Percentiles rank a stretch among this genome's conserved stretches.
Evolutionary conservation across 768 basidiomycete species (phyloP).

Genomic region (Symmetrospora coprosmae): DNA sequence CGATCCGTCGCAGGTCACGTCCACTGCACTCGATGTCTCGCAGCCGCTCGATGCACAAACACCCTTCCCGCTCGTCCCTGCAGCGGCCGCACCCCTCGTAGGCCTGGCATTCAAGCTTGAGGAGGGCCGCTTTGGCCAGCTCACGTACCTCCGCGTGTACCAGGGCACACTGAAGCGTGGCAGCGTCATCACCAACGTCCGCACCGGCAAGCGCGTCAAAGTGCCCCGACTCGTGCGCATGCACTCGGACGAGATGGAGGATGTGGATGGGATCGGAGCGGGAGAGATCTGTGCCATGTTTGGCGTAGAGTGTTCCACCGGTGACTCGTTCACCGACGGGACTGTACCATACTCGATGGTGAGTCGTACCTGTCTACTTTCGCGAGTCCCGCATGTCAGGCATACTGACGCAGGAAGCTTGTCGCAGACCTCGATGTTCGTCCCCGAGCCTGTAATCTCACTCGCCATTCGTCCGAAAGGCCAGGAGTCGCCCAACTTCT

Average conservation of each 20-base stretch:
- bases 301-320: conserved; percentile 92
- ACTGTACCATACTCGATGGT: conserved; percentile 86
- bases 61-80: conserved; percentile 62
- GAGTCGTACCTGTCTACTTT: conserved; percentile 30
- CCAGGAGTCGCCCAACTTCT: conserved; percentile 88
- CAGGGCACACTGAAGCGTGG: conserved; percentile 84
- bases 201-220: conserved; percentile 93
- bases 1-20: conserved; percentile 62
- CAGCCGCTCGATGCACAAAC: conserved; percentile 42
- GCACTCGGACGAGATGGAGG: conserved; percentile 99
- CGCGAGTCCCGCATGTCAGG: background rate
- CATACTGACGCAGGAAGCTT: too few relatives aligned
- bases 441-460: conserved; percentile 96
- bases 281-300: conserved; percentile 99
- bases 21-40: conserved; percentile 69
- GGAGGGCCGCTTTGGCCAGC: conserved; percentile 88
- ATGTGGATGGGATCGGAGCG: conserved; percentile 81
- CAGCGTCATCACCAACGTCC: conserved; percentile 70
- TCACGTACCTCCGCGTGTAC: conserved; percentile 97
- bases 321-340: conserved; percentile 94
- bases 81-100: conserved; percentile 67
- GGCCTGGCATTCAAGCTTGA: conserved; percentile 96
- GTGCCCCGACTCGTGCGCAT: conserved; percentile 88
- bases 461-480: conserved; percentile 83
- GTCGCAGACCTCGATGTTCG: conserved; percentile 83